Evolutionary conservation across 2,329 filamentous ascomycete species (phyloP).

Genomic region (Exserohilum rostratum): DNA sequence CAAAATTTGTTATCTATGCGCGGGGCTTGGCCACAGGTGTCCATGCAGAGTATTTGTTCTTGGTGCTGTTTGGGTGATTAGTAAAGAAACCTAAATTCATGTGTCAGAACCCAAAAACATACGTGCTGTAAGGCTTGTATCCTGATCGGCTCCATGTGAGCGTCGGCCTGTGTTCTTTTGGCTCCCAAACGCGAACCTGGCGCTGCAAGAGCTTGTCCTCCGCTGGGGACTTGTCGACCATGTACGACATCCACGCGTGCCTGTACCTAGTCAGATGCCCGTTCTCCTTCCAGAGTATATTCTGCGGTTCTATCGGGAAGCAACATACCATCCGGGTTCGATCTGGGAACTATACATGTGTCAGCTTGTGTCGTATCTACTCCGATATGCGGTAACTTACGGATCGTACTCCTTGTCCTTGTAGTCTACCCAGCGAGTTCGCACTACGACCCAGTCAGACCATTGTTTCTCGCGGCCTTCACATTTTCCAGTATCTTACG

Average conservation of each 20-base stretch:
- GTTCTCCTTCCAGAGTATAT: neutral
- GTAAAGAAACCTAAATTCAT: neutral
- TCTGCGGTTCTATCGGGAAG: neutral
- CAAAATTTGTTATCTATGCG: conserved; percentile 38
- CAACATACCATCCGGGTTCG: conserved; percentile 79
- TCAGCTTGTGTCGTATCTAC: conserved; percentile 42
- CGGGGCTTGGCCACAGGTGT: conserved; percentile 53
- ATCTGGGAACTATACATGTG: conserved; percentile 69
- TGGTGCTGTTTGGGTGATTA: conserved; percentile 46
- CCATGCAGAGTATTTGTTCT: conserved; percentile 58
- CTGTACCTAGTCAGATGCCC: conserved; percentile 43
- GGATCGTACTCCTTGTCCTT: conserved; percentile 83
- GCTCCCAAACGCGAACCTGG: conserved; percentile 76
- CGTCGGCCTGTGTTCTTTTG: conserved; percentile 73
- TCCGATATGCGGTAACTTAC: conserved; percentile 53
- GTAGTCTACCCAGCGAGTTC: conserved; percentile 98
- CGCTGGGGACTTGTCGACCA: conserved; percentile 83
- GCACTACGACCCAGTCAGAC: conserved; percentile 62
- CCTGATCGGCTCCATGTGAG: conserved; percentile 77
- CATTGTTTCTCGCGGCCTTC: neutral
- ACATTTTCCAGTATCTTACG: conserved; percentile 59
- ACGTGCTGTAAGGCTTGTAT: conserved; percentile 96
- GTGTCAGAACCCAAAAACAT: conserved; percentile 52
- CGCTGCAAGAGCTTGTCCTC: conserved; percentile 74
- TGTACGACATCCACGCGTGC: conserved; percentile 98